Base-by-base conservation (phyloP, 164 flowering plant genomes). In the Liquidambar formosana region DNA sequence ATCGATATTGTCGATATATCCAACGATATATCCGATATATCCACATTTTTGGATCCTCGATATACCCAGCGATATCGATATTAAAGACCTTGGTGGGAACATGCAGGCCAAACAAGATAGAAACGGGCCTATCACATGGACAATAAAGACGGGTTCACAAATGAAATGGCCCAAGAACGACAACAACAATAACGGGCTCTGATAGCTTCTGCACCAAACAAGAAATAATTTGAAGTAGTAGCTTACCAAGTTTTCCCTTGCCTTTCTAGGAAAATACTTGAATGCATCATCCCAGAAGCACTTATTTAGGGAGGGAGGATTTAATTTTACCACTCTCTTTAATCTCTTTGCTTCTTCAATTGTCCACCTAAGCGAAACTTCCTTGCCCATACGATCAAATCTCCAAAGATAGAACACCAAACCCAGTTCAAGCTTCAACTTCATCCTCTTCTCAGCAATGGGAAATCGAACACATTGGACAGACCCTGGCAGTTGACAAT, bases 331-430 rank as follows among this genome's bases (percentile, higher is more conserved):
- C 68, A 84, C 60, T 10, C 74, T 66, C 70, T 71, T 77, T 25
- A 84, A 81, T 52, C 73, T 73, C 46, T 60, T 73, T 64, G 81
- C 83, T 57, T 84, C 85, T 52, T 67, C 67, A 38, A 2, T 8
- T 8, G 83, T 81, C 87, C 87, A 84, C 3, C 56, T 46, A 1
- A 81, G 79, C n/a, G 81, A 77, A 52, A 79, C 71, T 65, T 79
- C 83, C 67, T 84, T 85, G 4, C 87, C 87, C 84, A 84, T 81
- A 14, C 41, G 56, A 71, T 74, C 43, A 22, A 84, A 81, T 53
- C 69, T 64, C 83, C 81, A 84, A 23, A 11, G 68, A 57, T 60
- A 81, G 65, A 84, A 84, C 23, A 54, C 72, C 5, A 72, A 8
- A 19, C 83, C 83, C 14, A 84, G 79, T 65, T 81, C 80, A 18